Evolutionary conservation across 148 eudicot species (phyloP), one percentile per base, ranked within the genome.

Genomic region (Rhododendron kiyosumense): DNA sequence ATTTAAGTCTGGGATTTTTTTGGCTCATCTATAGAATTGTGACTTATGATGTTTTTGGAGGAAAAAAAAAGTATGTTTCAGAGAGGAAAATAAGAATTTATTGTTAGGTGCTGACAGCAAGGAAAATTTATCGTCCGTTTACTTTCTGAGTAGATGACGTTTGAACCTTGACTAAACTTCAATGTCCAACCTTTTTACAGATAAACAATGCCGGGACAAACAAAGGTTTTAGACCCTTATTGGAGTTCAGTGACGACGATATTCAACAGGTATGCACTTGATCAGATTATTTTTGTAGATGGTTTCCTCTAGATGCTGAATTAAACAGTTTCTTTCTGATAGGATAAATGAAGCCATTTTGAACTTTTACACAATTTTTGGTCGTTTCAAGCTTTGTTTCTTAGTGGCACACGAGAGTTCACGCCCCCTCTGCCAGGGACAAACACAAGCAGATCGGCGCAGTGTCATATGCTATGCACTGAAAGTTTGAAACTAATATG

Each of bases 221-320:
- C 91, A 97, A 97, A 93, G 99, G 99, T 77, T 97, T 97, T 89
- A 94, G 99, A 89, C 99, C 99, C 71, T 97, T 97, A 88, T 89
- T 97, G 89, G 92, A 97, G 90, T 97, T 97, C 86, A 91, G 86
- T 83, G 96, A 97, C 76, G 95, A 97, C 85, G 99, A 97, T 87
- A 92, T 97, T 81, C 89, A 90, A 90, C 98, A 97, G 96, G 99
- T 97, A 41, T 45, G 88, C 36, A 67, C 65, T 13, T 81, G 46
- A 83, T 75, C 76, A 18, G 32, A 57, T 32, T 30, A 15, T 74
- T 82, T 36, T 54, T 76, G 17, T 45, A 6, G 36, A 52, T 80
- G 36, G 38, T 52, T 43, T 7, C 10, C n/a, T 54, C 38, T 11
- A 36, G 28, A 67, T 59, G 12, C 34, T 57, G 46, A 38, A 13